Evolutionary conservation across 148 eudicot genomes (phyloP).

Genomic region (Pharnaceum exiguum): DNA sequence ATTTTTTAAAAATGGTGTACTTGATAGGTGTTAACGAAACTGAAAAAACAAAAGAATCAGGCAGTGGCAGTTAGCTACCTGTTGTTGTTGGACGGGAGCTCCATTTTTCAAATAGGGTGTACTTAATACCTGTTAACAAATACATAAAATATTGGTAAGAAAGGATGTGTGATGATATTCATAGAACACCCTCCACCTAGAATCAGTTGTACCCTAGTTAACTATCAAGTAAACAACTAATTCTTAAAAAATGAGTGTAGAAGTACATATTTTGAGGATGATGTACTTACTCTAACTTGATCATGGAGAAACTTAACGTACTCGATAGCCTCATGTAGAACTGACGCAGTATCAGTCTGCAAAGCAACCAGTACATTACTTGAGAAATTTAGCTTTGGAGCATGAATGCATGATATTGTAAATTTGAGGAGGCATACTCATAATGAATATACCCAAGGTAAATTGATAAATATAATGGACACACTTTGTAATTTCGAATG

Average conservation of each 20-base stretch:
- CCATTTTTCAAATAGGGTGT: conserved; percentile 75
- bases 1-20: not conserved
- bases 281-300: conserved; percentile 65
- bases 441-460: too few relatives aligned
- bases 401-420: too few relatives aligned
- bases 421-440: too few relatives aligned
- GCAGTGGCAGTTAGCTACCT: conserved; percentile 10
- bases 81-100: conserved; percentile 47
- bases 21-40: not conserved
- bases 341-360: conserved; percentile 98
- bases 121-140: conserved; percentile 54
- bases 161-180: not conserved
- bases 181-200: too few relatives aligned
- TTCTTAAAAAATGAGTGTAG: too few relatives aligned
- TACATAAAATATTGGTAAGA: not conserved
- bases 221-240: too few relatives aligned
- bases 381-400: too few relatives aligned
- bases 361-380: too few relatives aligned
- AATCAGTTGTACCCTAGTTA: too few relatives aligned
- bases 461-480: too few relatives aligned
- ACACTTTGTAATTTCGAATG: too few relatives aligned
- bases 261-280: too few relatives aligned
- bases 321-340: conserved; percentile 89
- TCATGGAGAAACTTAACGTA: conserved; percentile 93
- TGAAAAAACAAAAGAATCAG: not conserved